These are phyloP conservation scores for Candida boleticola DNA, from an alignment of 805 yeast genomes.

Conservation along the genomic window DNA sequence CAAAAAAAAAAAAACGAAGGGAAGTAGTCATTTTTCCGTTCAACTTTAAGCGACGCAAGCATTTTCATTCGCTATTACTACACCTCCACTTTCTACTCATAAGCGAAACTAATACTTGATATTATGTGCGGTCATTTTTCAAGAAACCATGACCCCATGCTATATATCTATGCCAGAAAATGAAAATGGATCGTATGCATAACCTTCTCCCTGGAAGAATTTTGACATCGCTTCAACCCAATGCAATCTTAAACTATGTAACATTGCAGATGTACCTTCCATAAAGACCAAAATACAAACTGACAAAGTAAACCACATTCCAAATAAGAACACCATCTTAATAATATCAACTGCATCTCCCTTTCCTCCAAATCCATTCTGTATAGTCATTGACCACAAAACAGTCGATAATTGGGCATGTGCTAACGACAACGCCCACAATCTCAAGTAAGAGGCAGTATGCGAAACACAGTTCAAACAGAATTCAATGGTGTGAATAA, in stretches of 20 bases:
- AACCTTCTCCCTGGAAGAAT: conserved; percentile 76
- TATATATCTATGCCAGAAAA: conserved; percentile 30
- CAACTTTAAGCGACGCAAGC: too few relatives aligned
- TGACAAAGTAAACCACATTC: conserved; percentile 73
- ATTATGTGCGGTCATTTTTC: too few relatives aligned
- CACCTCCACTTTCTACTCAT: too few relatives aligned
- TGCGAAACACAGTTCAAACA: conserved; percentile 78
- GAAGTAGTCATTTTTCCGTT: too few relatives aligned
- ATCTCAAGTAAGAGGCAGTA: conserved; percentile 73
- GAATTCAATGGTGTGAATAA: conserved; percentile 77
- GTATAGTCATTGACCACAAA: conserved; percentile 73
- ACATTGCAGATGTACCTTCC: conserved; percentile 88
- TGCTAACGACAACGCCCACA: conserved; percentile 78
- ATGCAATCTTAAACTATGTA: conserved; percentile 72
- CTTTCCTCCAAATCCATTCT: conserved; percentile 52
- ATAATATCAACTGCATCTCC: conserved; percentile 55
- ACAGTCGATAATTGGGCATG: conserved; percentile 78
- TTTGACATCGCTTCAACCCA: conserved; percentile 86
- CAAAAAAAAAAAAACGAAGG: too few relatives aligned
- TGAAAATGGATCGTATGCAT: conserved; percentile 61
- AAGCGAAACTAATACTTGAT: too few relatives aligned
- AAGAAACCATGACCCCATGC: too few relatives aligned
- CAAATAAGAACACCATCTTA: conserved; percentile 60
- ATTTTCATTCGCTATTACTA: too few relatives aligned
- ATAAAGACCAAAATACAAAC: conserved; percentile 67